Conservation (phyloP, 1,139 yeast genomes). For the Suhomyces guaymorum region DNA sequence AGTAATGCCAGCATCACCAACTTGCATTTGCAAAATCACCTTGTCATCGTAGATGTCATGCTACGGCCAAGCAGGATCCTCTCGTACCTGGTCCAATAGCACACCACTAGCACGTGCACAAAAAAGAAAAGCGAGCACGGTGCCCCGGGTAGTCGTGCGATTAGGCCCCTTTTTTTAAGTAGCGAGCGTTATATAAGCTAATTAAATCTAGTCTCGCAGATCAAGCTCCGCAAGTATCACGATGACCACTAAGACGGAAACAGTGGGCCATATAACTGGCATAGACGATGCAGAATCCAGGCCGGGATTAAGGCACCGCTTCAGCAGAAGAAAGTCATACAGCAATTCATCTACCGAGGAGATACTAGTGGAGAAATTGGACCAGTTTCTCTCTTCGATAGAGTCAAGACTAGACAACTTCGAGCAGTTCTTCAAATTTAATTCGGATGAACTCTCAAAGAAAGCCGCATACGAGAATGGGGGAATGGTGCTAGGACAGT, state of each 20-base stretch:
- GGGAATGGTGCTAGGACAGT: constrained; percentile 14
- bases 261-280: not conserved
- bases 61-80: too few relatives aligned
- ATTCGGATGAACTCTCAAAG: constrained; percentile 19
- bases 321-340: constrained; percentile 5
- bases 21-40: too few relatives aligned
- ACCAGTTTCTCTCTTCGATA: constrained; percentile 52
- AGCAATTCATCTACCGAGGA: constrained; percentile 38
- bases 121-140: constrained; percentile 1
- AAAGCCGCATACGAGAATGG: constrained; percentile 2
- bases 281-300: not conserved
- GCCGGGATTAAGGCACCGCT: constrained; percentile 11
- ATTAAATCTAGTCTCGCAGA: not conserved
- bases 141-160: not conserved
- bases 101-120: not conserved
- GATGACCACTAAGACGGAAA: constrained; percentile 5
- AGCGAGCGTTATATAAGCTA: not conserved
- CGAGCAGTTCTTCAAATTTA: constrained; percentile 50
- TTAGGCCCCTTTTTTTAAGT: constrained; percentile 1
- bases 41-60: too few relatives aligned
- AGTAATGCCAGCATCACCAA: too few relatives aligned
- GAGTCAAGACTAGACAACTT: constrained; percentile 53
- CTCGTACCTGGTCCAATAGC: not conserved
- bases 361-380: constrained; percentile 51
- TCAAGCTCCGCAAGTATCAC: not conserved